Conservation (phyloP, 257 asterid genomes). For the Solanum peruvianum region DNA sequence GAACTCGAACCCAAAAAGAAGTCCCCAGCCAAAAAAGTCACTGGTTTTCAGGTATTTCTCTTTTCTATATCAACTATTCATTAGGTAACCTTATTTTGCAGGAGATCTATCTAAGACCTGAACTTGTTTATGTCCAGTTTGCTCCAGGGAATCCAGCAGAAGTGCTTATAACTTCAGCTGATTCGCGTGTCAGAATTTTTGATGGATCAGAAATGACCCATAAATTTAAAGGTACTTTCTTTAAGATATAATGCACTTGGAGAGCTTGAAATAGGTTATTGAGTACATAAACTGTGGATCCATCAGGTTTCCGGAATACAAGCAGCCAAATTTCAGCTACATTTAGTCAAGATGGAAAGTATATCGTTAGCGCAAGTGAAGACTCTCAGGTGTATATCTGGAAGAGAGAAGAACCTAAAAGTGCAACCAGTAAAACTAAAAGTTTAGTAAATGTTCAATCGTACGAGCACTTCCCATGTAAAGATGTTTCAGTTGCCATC, state of each 20-base stretch:
- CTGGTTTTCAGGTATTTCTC: constrained; percentile 35
- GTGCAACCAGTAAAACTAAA: neutral
- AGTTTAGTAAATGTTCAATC: neutral
- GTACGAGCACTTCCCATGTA: constrained; percentile 7
- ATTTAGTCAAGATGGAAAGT: constrained; percentile 10
- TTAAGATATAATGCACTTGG: neutral
- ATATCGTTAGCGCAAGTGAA: constrained; percentile 15
- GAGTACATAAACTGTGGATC: neutral
- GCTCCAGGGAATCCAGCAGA: constrained; percentile 6
- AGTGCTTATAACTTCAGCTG: constrained; percentile 17
- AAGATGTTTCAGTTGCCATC: constrained; percentile 10
- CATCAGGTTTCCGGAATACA: constrained; percentile 8
- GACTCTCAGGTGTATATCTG: constrained; percentile 18
- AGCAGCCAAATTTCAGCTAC: constrained; percentile 13
- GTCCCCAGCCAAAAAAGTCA: constrained; percentile 45
- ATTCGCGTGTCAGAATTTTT: constrained; percentile 13
- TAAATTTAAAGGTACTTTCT: constrained; percentile 9
- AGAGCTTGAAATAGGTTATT: neutral
- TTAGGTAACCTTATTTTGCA: constrained; percentile 1
- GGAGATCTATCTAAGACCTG: neutral
- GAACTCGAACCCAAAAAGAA: constrained; percentile 46
- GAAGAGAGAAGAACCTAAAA: constrained; percentile 10
- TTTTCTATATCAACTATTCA: neutral
- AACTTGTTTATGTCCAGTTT: constrained; percentile 1
- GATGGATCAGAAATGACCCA: constrained; percentile 5